Base-by-base conservation (phyloP, 768 basidiomycete genomes). In the Hemileccinum rubropunctum region DNA sequence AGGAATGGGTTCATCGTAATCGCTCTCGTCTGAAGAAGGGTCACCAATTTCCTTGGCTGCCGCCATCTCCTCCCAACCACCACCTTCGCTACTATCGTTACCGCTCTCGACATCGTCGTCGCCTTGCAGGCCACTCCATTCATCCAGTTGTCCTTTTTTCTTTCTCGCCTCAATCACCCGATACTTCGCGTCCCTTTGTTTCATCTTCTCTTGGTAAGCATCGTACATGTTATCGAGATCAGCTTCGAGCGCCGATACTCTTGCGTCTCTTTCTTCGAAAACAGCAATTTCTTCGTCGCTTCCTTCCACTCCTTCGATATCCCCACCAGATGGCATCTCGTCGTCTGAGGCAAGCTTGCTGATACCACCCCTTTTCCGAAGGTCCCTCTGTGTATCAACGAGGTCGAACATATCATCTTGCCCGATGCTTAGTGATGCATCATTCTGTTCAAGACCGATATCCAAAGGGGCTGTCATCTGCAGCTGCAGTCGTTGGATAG, bases 401-500 rank as follows among this genome's bases (percentile, higher is more conserved):
- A 98, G 78, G 61, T 95, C 91, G 60, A 98, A 98, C 20, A 97
- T 74, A 58, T 98, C 94, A 21, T 85, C 88, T 59, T 88, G 86
- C 6, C 89, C 90, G 20, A 80, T 64, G n/a, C 72, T 75, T 15
- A 95, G 76, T 15, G 87, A 76, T 3, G 81, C 72, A 56, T 95
- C 93, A 45, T 79, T 76, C 59, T 88, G 88, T 60, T 93, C 91
- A 51, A 94, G 69, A 65, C 94, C 95, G 56, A 98, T 94, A 59
- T 98, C 97, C 57, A 95, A 73, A n/a, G 97, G 97, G 17, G 93
- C 92, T 12, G 89, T 91, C 97, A 99, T 99, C 63, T 91, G 87
- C 40, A 98, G 77, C 65, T 98, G 97, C 83, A 98, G 88, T 45
- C 95, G 87, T 63, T 92, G 91, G 35, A 98, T 85, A 1, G 92